Base-by-base conservation (phyloP, 306 rosid species). In the Dicorynia guianensis region DNA sequence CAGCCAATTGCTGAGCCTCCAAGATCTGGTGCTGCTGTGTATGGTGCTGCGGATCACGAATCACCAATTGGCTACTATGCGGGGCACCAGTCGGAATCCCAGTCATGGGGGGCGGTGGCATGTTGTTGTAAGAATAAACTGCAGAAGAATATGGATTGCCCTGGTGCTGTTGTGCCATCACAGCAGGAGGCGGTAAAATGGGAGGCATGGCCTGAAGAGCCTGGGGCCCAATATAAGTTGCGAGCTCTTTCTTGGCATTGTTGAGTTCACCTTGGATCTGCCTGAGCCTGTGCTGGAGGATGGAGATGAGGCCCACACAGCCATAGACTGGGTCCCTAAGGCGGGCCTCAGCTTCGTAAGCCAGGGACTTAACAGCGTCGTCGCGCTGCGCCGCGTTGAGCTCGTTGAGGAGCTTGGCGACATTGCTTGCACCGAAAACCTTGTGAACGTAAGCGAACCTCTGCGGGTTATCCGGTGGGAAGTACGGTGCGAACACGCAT, bases 341-440 rank as follows among this genome's bases (percentile, higher is more conserved):
- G 0, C 98, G 89, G 0, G 88, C 86, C 63, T 93, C 93, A 0
- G 98, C 97, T 58, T 93, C 97, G 20, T 83, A 93, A 2, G 91
- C 98, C 20, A 93, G 47, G 0, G 98, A 93, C 77, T 81, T 88
- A 0, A 91, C 98, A 0, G 97, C 97, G 74, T 88, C 93, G 2
- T 91, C 93, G 0, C 97, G 87, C 10, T 89, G 85, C 0, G 80
- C 0, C 0, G 85, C 81, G 38, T 39, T 71, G 8, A 93, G 87
- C 71, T 91, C 96, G 63, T 74, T 82, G 11, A 93, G 82, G 12
- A 91, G 83, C 80, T 91, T 93, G 0, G 90, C 72, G 0, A 93
- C 87, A 59, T 93, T 91, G 84, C 98, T 89, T 0, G 96, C 96
- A 0, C 98, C 98, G 47, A 89, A 93, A 5, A 91, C 96, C 11